A percentile compares a stretch with the other conserved stretches of the same genome.
Evolutionary conservation across 805 yeast species (phyloP).

Genomic region (Ogataea henricii): DNA sequence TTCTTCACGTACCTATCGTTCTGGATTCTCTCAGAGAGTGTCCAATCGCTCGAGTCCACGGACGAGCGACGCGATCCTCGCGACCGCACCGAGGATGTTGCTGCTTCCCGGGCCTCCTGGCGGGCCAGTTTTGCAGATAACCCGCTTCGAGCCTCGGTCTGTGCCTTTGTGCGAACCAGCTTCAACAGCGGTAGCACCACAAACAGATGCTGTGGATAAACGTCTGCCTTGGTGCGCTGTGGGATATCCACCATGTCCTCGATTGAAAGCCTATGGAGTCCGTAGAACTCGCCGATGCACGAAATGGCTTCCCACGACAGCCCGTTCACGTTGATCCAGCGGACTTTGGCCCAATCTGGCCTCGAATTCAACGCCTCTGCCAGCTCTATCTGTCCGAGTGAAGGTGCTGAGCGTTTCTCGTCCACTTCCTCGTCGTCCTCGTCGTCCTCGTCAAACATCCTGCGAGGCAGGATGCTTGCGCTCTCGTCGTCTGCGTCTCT

Average conservation of each 20-base stretch:
- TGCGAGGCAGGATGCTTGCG: slow-evolving; percentile 10
- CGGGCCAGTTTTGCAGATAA: neutral
- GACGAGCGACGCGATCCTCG: neutral
- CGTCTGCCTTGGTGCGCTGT: slow-evolving; percentile 58
- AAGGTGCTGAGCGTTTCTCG: slow-evolving; percentile 2
- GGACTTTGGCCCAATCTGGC: slow-evolving; percentile 51
- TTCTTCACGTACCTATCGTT: slow-evolving; percentile 33
- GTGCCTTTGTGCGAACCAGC: slow-evolving; percentile 36
- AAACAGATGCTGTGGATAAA: slow-evolving; percentile 53
- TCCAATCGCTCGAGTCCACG: neutral
- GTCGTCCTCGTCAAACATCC: slow-evolving; percentile 10
- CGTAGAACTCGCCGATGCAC: slow-evolving; percentile 44
- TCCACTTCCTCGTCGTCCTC: slow-evolving; percentile 14
- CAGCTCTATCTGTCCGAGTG: slow-evolving; percentile 32
- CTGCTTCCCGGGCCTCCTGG: no score
- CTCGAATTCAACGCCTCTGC: slow-evolving; percentile 33
- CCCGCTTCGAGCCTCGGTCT: neutral
- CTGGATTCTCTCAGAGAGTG: slow-evolving; percentile 25
- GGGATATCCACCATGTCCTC: slow-evolving; percentile 68
- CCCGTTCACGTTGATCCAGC: slow-evolving; percentile 63
- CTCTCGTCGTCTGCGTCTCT: slow-evolving; percentile 19
- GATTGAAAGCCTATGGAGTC: slow-evolving; percentile 54
- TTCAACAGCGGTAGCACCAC: slow-evolving; percentile 56
- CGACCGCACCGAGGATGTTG: slow-evolving; percentile 12
- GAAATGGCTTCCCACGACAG: slow-evolving; percentile 62